Base-by-base conservation (phyloP, 2,329 filamentous ascomycete genomes). In the Penicillium palitans region DNA sequence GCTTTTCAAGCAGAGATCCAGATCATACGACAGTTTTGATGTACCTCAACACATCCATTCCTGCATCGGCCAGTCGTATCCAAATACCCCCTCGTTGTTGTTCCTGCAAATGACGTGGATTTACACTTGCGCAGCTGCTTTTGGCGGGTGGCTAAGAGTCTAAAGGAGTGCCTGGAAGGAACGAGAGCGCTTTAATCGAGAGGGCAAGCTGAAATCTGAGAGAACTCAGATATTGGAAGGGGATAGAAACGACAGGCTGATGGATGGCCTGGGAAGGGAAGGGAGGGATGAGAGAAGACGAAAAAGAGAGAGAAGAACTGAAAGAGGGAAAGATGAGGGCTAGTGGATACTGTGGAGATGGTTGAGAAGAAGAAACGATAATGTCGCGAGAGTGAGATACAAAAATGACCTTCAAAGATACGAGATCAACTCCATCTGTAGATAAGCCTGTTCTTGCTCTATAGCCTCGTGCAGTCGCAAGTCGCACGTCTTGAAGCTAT, bases 41-140 rank as follows among this genome's bases (percentile, higher is more conserved):
- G 66, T 60, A 58, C 64, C 68, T 72, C 66, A 73, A 66, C 69
- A 70, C 68, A 65, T 73, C 70, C 71, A 74, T 74, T 73, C 72
- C 72, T 72, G 63, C 70, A 63, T 66, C 57, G 55, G 59, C 60
- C 64, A 60, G 63, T 71, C 62, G n/a, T 58, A 40, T 66, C 57
- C 41, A 62, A 56, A 64, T 59, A 55, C 58, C 60, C 60, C 51
- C 56, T 63, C 55, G 55, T 57, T 41, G 55, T 58, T 41, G 41
- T 60, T 58, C 33, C 46, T 51, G 54, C 45, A 29, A 50, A 51
- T 41, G 45, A 55, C 56, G 31, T 42, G 51, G 47, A 41, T 53
- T 59, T 31, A 59, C 58, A 60, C 58, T 51, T 45, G 40, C 56
- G 45, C 44, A n/a, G 42, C 51, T 35, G 51, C 29, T 53, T 45